These are phyloP conservation scores for Lodderomyces theae DNA, from an alignment of 1,139 yeast genomes.

Conservation along the genomic window DNA sequence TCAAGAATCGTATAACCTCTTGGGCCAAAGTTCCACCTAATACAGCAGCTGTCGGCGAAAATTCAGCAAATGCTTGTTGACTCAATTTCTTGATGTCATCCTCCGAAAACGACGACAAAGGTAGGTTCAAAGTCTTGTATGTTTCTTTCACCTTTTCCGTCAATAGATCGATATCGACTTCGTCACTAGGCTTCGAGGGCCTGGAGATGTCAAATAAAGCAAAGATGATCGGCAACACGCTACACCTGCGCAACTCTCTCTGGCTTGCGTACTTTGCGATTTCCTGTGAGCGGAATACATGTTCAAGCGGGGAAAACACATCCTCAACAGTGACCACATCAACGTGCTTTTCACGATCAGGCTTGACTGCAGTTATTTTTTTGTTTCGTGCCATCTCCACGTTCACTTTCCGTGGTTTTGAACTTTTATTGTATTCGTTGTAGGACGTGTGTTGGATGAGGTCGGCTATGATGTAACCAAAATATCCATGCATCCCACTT, in stretches of 20 bases:
- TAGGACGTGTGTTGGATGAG: conserved; percentile 59
- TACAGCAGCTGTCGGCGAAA: conserved; percentile 83
- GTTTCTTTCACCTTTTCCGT: conserved; percentile 20
- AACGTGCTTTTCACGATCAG: conserved; percentile 25
- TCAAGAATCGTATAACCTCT: conserved; percentile 80
- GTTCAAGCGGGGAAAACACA: conserved; percentile 37
- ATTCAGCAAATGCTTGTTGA: conserved; percentile 61
- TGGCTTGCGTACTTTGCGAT: conserved; percentile 45
- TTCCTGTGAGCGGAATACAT: conserved; percentile 35
- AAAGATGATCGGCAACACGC: conserved; percentile 62
- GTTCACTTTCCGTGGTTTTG: conserved; percentile 42
- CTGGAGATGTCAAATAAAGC: conserved; percentile 47
- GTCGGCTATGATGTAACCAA: conserved; percentile 80
- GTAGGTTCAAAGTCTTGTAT: conserved; percentile 34
- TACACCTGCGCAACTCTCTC: conserved; percentile 57
- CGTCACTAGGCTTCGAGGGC: conserved; percentile 26
- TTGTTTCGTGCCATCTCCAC: conserved; percentile 52
- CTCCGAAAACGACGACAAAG: conserved; percentile 33
- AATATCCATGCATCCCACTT: conserved; percentile 73
- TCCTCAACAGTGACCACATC: conserved; percentile 62
- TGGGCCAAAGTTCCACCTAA: conserved; percentile 90
- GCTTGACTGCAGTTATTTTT: conserved; percentile 48
- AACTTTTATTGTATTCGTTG: conserved; percentile 44
- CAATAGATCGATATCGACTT: conserved; percentile 33
- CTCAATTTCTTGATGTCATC: conserved; percentile 41